phyloP scores from a whole-genome alignment of 2,329 filamentous ascomycete species.

The Chaetomium sp. region DNA sequence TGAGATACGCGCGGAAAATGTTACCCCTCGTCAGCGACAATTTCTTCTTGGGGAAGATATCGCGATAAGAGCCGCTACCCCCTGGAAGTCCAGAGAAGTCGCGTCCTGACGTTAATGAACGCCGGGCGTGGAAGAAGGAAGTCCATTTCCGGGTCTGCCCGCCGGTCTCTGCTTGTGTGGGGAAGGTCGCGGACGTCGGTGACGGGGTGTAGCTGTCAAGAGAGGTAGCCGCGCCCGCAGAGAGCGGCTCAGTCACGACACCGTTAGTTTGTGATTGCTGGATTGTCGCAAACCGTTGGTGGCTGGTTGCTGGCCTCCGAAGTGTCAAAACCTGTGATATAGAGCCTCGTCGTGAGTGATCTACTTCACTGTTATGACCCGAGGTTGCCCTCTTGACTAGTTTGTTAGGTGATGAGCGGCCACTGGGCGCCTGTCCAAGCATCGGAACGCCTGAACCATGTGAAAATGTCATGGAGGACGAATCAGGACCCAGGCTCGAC shows the following conservation, averaged over 20 bases:
- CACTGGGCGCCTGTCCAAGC: slow-evolving; percentile 37
- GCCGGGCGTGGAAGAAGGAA: slow-evolving; percentile 51
- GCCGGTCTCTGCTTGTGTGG: slow-evolving; percentile 4
- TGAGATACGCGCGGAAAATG: slow-evolving; percentile 31
- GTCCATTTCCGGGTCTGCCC: slow-evolving; percentile 35
- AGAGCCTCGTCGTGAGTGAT: slow-evolving; percentile 42
- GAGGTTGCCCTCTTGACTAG: slow-evolving; percentile 67
- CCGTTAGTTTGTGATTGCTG: slow-evolving; percentile 41
- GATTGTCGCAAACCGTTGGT: slow-evolving; percentile 66
- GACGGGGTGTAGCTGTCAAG: slow-evolving; percentile 30
- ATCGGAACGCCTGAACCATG: slow-evolving; percentile 63
- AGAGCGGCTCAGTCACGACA: slow-evolving; percentile 15
- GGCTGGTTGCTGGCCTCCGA: slow-evolving; percentile 69
- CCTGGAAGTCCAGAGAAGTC: slow-evolving; percentile 23
- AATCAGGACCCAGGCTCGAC: slow-evolving; percentile 59
- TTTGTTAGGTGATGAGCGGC: slow-evolving; percentile 60
- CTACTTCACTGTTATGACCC: slow-evolving; percentile 39
- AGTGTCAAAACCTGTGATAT: slow-evolving; percentile 59
- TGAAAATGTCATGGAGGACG: slow-evolving; percentile 58
- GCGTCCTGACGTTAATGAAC: slow-evolving; percentile 26
- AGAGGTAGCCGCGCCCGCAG: slow-evolving; percentile 25
- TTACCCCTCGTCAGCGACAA: slow-evolving; percentile 24
- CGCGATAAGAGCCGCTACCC: slow-evolving; percentile 31
- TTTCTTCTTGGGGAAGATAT: slow-evolving; percentile 28
- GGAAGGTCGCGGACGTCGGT: slow-evolving; percentile 8